Evolutionary conservation across 495 filamentous ascomycete species (phyloP).

Genomic region (Lepraria neglecta): DNA sequence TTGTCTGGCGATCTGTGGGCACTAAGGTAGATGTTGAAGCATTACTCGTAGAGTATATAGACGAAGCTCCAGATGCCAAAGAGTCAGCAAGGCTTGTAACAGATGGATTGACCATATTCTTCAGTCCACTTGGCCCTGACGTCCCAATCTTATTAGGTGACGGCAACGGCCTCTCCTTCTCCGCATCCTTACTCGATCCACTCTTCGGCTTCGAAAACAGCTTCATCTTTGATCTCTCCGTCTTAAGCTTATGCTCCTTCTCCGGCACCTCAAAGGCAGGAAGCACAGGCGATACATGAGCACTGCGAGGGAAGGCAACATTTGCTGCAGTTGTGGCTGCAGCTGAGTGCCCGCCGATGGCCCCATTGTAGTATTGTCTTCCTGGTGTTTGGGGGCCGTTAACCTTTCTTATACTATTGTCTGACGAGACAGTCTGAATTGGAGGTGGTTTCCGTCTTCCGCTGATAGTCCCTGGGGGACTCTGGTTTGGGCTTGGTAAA

Average conservation of each 20-base stretch:
- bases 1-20: constrained; percentile 37
- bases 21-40: constrained; percentile 75
- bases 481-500: constrained; percentile 44
- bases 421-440: constrained; percentile 47
- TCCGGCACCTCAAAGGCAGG: constrained; percentile 36
- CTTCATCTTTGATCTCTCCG: constrained; percentile 84
- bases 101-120: constrained; percentile 64
- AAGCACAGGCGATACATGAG: constrained; percentile 44
- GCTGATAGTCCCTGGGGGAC: constrained; percentile 40
- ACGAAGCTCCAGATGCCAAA: constrained; percentile 53
- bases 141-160: constrained; percentile 75
- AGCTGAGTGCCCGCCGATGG: constrained; percentile 56
- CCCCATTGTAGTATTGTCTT: constrained; percentile 59
- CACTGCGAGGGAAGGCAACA: constrained; percentile 70
- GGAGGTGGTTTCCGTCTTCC: constrained; percentile 48
- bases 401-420: constrained; percentile 39
- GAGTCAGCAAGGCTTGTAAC: constrained; percentile 68
- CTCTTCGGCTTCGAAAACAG: constrained; percentile 82
- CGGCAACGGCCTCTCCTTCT: constrained; percentile 62
- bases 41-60: constrained; percentile 77
- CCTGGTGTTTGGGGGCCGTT: constrained; percentile 31
- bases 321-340: constrained; percentile 81
- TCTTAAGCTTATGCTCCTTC: constrained; percentile 59
- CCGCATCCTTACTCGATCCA: constrained; percentile 58
- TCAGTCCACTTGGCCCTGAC: constrained; percentile 49